These are phyloP conservation scores for Zymoseptoria brevis DNA, from an alignment of 2,329 filamentous ascomycete species.

Conservation along the genomic window DNA sequence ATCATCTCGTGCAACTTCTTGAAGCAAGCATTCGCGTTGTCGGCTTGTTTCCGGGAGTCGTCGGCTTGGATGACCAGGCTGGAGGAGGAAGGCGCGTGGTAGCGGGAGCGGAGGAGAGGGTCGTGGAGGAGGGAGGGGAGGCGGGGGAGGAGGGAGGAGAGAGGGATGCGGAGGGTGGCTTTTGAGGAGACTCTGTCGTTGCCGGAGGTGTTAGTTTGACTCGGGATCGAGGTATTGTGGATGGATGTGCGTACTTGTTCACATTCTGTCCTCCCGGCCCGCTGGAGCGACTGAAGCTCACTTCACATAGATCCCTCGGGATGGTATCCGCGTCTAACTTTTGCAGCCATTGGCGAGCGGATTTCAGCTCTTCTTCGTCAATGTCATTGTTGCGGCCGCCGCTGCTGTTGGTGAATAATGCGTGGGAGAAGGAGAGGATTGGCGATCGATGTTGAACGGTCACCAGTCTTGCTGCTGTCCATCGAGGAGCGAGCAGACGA, in stretches of 20 bases:
- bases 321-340: slow-evolving; percentile 47
- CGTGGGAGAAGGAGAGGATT: too few relatives aligned
- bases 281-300: slow-evolving; percentile 56
- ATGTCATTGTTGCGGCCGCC: slow-evolving; percentile 5
- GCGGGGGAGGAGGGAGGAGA: slow-evolving; percentile 45
- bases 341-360: slow-evolving; percentile 51
- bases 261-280: slow-evolving; percentile 62
- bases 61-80: slow-evolving; percentile 55
- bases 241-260: slow-evolving; percentile 49
- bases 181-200: slow-evolving; percentile 55
- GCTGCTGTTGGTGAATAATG: not conserved
- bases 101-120: slow-evolving; percentile 46
- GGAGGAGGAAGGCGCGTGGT: slow-evolving; percentile 46
- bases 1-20: slow-evolving; percentile 50
- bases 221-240: not conserved
- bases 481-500: not conserved
- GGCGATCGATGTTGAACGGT: not conserved
- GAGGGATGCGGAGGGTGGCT: slow-evolving; percentile 52
- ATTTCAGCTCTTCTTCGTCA: slow-evolving; percentile 21
- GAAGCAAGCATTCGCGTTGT: slow-evolving; percentile 54
- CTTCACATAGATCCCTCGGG: slow-evolving; percentile 48
- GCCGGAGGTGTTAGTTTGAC: not conserved
- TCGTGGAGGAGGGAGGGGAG: slow-evolving; percentile 49
- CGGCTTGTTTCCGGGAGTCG: slow-evolving; percentile 53
- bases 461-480: not conserved